Base-by-base conservation (phyloP, 495 filamentous ascomycete species). In the Peziza echinospora region DNA sequence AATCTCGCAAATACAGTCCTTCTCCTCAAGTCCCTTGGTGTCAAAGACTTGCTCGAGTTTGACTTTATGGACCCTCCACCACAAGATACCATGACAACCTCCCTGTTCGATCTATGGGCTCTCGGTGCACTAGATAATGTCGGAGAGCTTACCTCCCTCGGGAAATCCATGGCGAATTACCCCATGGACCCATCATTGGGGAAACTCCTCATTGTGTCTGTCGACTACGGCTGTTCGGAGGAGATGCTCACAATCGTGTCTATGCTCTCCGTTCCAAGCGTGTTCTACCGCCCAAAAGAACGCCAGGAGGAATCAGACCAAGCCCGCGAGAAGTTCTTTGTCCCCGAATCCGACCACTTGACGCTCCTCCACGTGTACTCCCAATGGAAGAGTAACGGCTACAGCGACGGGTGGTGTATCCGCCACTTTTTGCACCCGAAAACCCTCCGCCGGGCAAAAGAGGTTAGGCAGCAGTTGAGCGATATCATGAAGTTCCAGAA, bases 11-110 rank as follows among this genome's bases (percentile, higher is more conserved):
- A 96, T 53, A 99, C 86, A 0, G 86, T 96, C 2, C 68, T 99
- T 10, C 70, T 99, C 8, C 68, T 99, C 43, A 99, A 99, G 58
- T 93, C 84, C 1, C 67, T 99, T 6, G 87, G 87, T 2, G 89
- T 99, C 23, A 85, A 80, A 57, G 85, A 99, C 53, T 68, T 99
- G 16, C 67, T 99, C 2, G 91, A 99, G 54, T 99, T 99, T 54
- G 85, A 96, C 58, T 99, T 99, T 55, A 93, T 99, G 85, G 91
- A 99, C 52, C 89, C 91, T 0, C 91, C 91, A 5, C 89, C 91
- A 0, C 91, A 99, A 63, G 91, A 99, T 51, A 93, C 85, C 5
- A 99, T 99, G 54, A 84, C 83, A 7, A 99, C 91, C 0, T 93
- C 84, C 1, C 71, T 99, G 2, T 99, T 96, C 67, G 91, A 99